These are phyloP conservation scores for Aureobasidium sp. DNA, from an alignment of 2,329 filamentous ascomycete genomes.

Conservation along the genomic window DNA sequence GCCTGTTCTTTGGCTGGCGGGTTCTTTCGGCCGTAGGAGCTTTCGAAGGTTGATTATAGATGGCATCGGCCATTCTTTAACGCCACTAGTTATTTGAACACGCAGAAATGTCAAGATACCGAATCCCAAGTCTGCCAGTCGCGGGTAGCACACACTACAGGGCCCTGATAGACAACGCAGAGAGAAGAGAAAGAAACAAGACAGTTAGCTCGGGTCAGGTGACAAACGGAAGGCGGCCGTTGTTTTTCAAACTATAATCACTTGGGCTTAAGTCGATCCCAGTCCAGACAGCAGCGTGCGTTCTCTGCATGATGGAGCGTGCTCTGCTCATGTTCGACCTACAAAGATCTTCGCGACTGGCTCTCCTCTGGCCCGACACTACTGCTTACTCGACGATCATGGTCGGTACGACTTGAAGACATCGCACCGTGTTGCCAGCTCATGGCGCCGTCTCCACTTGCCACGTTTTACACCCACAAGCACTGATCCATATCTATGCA, in stretches of 20 bases:
- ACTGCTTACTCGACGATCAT: neutral
- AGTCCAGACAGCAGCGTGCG: neutral
- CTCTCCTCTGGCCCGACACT: neutral
- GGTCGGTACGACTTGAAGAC: neutral
- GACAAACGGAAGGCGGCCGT: constrained; percentile 1
- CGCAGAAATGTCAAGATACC: neutral
- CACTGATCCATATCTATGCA: neutral
- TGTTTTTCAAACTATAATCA: constrained; percentile 8
- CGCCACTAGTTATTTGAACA: neutral
- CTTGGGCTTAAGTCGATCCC: neutral
- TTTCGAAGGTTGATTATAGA: constrained; percentile 1
- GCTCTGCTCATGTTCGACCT: neutral
- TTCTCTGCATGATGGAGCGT: constrained; percentile 1
- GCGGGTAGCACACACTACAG: constrained; percentile 1
- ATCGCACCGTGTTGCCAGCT: neutral
- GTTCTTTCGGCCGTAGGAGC: constrained; percentile 9
- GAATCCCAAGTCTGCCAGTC: neutral
- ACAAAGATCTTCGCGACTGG: neutral
- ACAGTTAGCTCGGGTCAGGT: constrained; percentile 7
- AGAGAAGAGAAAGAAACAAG: constrained; percentile 6
- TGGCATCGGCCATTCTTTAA: constrained; percentile 8
- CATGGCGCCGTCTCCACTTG: neutral
- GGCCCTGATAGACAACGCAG: neutral
- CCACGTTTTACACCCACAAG: neutral
- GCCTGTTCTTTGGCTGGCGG: constrained; percentile 9